Conservation (phyloP, 1,139 yeast species). For the Sugiyamaella pinicola region DNA sequence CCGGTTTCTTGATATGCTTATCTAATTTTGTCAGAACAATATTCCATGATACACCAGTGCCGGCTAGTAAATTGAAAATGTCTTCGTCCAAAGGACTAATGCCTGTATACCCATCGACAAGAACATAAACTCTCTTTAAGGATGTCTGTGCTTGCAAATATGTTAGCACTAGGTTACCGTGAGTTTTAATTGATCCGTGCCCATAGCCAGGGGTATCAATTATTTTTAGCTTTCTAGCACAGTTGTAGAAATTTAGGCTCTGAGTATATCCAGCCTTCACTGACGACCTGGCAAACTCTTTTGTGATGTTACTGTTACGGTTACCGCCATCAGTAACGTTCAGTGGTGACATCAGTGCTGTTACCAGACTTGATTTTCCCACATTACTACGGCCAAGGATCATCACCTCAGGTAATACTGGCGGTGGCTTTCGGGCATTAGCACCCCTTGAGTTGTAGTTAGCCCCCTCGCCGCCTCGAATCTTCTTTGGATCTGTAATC, state of each 20-base stretch:
- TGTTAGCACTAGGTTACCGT: constrained; percentile 67
- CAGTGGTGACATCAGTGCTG: constrained; percentile 45
- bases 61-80: constrained; percentile 54
- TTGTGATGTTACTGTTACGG: constrained; percentile 43
- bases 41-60: constrained; percentile 67
- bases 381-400: constrained; percentile 80
- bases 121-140: constrained; percentile 59
- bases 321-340: constrained; percentile 33
- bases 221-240: constrained; percentile 62
- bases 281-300: constrained; percentile 56
- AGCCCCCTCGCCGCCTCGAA: not conserved
- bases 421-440: constrained; percentile 44
- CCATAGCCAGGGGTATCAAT: constrained; percentile 93
- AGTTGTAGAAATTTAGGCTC: constrained; percentile 70
- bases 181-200: constrained; percentile 57
- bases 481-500: constrained; percentile 7
- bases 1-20: constrained; percentile 36
- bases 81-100: constrained; percentile 57
- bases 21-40: constrained; percentile 78
- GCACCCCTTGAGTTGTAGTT: not conserved
- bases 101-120: constrained; percentile 62
- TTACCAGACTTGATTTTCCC: constrained; percentile 79
- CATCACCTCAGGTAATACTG: constrained; percentile 52
- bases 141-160: constrained; percentile 58
- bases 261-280: constrained; percentile 74